Percentiles rank a stretch among this genome's conserved stretches.
These are phyloP conservation scores for Botrytis sinoallii DNA, from an alignment of 2,329 filamentous ascomycete genomes.

Conservation along the genomic window DNA sequence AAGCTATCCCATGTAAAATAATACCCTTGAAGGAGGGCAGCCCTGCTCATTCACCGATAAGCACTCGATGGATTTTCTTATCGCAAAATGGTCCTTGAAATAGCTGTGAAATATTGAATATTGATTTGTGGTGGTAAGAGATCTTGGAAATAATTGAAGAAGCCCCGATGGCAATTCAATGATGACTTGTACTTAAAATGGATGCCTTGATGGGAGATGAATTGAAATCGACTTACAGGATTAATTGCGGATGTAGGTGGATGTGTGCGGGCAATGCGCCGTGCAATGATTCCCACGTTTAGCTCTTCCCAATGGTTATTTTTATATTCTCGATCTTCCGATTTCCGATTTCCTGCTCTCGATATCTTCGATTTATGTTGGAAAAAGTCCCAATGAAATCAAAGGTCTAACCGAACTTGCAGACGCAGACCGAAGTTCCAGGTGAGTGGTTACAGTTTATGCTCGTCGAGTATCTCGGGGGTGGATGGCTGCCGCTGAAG, in stretches of 20 bases:
- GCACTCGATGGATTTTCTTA: conserved; percentile 1
- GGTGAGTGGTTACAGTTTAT: conserved; percentile 24
- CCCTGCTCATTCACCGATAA: conserved; percentile 10
- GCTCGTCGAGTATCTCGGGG: conserved; percentile 21
- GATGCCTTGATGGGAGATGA: background rate
- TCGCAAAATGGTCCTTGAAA: background rate
- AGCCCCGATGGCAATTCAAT: background rate
- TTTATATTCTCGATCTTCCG: conserved; percentile 3
- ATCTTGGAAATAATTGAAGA: background rate
- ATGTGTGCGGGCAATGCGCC: background rate
- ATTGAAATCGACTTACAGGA: background rate
- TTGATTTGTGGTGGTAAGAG: background rate
- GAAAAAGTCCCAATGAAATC: conserved; percentile 19
- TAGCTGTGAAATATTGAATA: background rate
- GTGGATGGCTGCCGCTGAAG: conserved; percentile 26
- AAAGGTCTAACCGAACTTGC: conserved; percentile 18
- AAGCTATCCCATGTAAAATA: conserved; percentile 9
- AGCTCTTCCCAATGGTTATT: background rate
- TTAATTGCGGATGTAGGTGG: background rate
- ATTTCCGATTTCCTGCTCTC: conserved; percentile 4
- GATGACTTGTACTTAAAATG: background rate
- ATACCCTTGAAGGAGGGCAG: background rate
- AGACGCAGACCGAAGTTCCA: conserved; percentile 12
- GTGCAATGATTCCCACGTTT: conserved; percentile 1
- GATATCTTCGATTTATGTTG: background rate